Percentiles rank a stretch among this genome's conserved stretches.
These are phyloP conservation scores for Sphaerosporella brunnea DNA, from an alignment of 495 filamentous ascomycete genomes.

Conservation along the genomic window DNA sequence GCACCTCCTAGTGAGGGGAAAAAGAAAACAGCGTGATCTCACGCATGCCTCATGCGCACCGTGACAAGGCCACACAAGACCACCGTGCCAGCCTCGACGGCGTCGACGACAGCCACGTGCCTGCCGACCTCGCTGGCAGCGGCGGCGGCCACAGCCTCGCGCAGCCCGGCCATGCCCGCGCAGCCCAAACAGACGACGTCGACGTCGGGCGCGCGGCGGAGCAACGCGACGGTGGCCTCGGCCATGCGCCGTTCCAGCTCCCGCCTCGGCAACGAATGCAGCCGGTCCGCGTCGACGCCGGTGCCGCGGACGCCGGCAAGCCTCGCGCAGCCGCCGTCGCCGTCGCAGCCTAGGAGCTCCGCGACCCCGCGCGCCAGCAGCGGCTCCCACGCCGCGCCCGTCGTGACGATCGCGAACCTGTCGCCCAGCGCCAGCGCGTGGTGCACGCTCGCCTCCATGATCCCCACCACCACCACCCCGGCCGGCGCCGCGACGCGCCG, in stretches of 20 bases:
- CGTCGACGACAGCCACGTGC: slow-evolving; percentile 59
- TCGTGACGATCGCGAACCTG: slow-evolving; percentile 73
- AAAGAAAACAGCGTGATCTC: no score
- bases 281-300: slow-evolving; percentile 60
- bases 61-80: slow-evolving; percentile 50
- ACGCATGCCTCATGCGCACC: no score
- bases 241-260: slow-evolving; percentile 48
- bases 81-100: slow-evolving; percentile 59
- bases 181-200: slow-evolving; percentile 59
- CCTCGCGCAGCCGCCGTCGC: slow-evolving; percentile 28
- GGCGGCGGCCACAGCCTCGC: slow-evolving; percentile 53
- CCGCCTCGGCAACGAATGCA: slow-evolving; percentile 49
- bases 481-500: slow-evolving; percentile 27
- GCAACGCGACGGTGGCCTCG: slow-evolving; percentile 47
- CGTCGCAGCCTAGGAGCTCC: slow-evolving; percentile 35
- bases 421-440: slow-evolving; percentile 33
- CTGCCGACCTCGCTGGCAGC: slow-evolving; percentile 42
- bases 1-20: no score
- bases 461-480: slow-evolving; percentile 48
- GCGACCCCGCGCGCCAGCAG: slow-evolving; percentile 48
- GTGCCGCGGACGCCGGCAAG: slow-evolving; percentile 76
- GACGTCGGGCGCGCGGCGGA: slow-evolving; percentile 33
- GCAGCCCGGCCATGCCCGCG: slow-evolving; percentile 81
- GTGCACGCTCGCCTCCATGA: slow-evolving; percentile 65
- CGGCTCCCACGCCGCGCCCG: slow-evolving; percentile 63